Evolutionary conservation across 129 eudicot species (phyloP).

Genomic region (Kitagawia praeruptora): DNA sequence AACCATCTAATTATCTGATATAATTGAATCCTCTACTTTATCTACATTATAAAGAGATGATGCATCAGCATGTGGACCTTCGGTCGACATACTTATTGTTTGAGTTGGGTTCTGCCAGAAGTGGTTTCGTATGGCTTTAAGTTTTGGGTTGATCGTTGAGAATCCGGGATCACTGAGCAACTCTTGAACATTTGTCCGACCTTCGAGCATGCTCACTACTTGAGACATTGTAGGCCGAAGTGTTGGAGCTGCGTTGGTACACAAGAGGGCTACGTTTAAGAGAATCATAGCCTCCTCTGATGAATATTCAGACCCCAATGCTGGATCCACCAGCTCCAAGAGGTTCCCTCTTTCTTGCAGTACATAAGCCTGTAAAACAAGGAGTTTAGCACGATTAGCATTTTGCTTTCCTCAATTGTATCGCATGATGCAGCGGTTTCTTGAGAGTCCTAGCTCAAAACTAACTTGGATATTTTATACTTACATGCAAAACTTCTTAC

Average conservation of each 20-base stretch:
- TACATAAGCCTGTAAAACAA: slow-evolving; percentile 55
- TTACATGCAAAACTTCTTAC: background rate
- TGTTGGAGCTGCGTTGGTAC: slow-evolving; percentile 81
- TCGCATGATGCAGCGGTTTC: background rate
- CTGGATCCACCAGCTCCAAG: slow-evolving; percentile 71
- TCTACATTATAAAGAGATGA: slow-evolving; percentile 35
- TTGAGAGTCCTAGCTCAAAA: background rate
- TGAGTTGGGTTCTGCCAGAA: slow-evolving; percentile 68
- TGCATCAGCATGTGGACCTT: slow-evolving; percentile 30
- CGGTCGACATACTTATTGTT: slow-evolving; percentile 30
- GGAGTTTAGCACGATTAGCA: background rate
- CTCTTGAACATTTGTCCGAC: slow-evolving; percentile 63
- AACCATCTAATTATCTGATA: slow-evolving; percentile 14
- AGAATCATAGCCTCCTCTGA: slow-evolving; percentile 65
- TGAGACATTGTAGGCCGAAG: slow-evolving; percentile 80
- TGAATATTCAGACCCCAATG: slow-evolving; percentile 59
- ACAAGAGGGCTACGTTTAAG: slow-evolving; percentile 68
- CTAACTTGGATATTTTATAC: background rate
- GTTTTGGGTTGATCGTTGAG: slow-evolving; percentile 46
- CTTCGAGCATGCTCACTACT: slow-evolving; percentile 82
- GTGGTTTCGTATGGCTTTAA: slow-evolving; percentile 56
- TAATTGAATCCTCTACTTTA: slow-evolving; percentile 15
- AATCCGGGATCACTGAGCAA: slow-evolving; percentile 67
- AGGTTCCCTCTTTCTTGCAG: slow-evolving; percentile 73
- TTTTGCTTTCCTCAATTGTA: background rate